Base-by-base conservation (phyloP, 768 basidiomycete genomes). In the Cyclocybe cylindracea region DNA sequence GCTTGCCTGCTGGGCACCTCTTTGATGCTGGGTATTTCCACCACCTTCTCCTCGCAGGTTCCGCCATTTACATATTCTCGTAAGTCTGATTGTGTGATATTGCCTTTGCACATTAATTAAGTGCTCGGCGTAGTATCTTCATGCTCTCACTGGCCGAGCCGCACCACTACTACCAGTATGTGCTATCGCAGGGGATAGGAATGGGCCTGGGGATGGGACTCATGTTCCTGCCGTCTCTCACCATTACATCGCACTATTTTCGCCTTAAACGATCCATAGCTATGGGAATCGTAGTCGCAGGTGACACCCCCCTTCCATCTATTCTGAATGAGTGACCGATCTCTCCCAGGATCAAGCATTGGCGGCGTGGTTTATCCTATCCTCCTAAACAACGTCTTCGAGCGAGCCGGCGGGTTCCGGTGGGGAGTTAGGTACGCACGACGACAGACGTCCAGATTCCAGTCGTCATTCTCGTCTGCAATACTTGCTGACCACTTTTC, bases 181-280 rank as follows among this genome's bases (percentile, higher is more conserved):
- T 84, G 55, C 69, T 85, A 2, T 69, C 78, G 0, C 82, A 85
- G 66, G 82, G 80, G 1, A 63, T 84, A 6, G 82, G 78, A 0
- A 76, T 78, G 70, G 84, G 84, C 0, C 62, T 83, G 13, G 80
- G 82, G 16, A 75, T 78, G 68, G 83, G 83, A 1, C 55, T 83
- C 34, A 70, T 82, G 56, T 83, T 82, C 60, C 55, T 83, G 1
- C 84, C 83, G 0, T 71, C 77, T 7, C 60, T 82, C 19, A 73
- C 77, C 10, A 69, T 83, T n/a, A 70, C 78, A 6, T 75, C 79
- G 3, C 83, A 84, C 51, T 78, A 80, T 61, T 85, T 83, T 62
- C 67, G 70, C 11, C 68, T 60, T 18, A 68, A 71, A 42, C 67
- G 83, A 37, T 75, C 78, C 0, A 52, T 83, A 7, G 83, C 81